Conservation (phyloP, 2,329 filamentous ascomycete genomes). For the Xylaria sp. region DNA sequence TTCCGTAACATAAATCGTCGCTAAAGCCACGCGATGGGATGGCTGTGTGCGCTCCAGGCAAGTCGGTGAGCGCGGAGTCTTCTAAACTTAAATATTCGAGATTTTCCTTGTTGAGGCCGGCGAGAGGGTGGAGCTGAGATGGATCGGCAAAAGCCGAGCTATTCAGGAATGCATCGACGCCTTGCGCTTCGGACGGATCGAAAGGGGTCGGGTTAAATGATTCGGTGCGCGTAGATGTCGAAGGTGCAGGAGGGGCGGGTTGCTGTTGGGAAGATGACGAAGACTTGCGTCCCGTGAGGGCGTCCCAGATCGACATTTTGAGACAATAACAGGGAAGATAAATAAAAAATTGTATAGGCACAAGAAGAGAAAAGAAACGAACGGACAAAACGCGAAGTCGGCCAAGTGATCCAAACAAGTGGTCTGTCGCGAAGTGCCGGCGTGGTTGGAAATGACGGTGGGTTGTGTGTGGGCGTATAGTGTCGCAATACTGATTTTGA, state of each 20-base stretch:
- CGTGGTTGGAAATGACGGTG: background rate
- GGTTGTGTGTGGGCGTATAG: constrained; percentile 11
- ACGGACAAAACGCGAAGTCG: constrained; percentile 12
- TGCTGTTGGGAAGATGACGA: constrained; percentile 51
- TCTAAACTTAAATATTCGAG: constrained; percentile 96
- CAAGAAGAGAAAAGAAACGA: constrained; percentile 33
- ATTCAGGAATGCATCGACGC: constrained; percentile 87
- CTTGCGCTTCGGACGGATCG: constrained; percentile 78
- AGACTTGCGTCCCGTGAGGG: constrained; percentile 69
- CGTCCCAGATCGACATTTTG: constrained; percentile 70
- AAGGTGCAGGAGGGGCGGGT: constrained; percentile 54
- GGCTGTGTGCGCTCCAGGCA: constrained; percentile 86
- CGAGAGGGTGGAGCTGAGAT: constrained; percentile 88
- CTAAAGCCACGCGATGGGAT: constrained; percentile 97
- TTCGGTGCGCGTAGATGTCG: constrained; percentile 61
- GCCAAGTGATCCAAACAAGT: constrained; percentile 1
- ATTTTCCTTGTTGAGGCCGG: constrained; percentile 90
- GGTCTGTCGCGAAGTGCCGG: constrained; percentile 6
- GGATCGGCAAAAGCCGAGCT: constrained; percentile 84
- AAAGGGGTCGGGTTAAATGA: constrained; percentile 69
- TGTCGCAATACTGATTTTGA: constrained; percentile 33
- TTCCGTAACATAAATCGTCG: constrained; percentile 97
- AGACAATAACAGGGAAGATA: constrained; percentile 24
- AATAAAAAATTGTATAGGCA: constrained; percentile 27
- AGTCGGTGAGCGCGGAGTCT: constrained; percentile 86